Evolutionary conservation across 164 flowering plant genomes (phyloP), one percentile per base, ranked within the genome.

Genomic region (Akebia trifoliata): DNA sequence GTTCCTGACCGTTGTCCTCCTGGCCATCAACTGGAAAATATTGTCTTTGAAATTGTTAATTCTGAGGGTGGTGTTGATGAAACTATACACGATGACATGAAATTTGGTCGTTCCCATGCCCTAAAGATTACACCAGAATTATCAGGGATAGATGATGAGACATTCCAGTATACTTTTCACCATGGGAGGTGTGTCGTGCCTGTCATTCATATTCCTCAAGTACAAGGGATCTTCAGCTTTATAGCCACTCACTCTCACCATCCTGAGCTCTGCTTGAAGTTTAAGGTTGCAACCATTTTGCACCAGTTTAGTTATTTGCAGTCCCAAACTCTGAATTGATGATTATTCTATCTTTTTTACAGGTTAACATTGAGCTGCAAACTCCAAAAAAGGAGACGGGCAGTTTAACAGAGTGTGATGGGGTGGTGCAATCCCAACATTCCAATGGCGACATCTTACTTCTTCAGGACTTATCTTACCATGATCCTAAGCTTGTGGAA

Each of bases 141-240:
- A 12, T 32, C 56, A 4, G 53, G 18, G 17, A 18, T 49, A 14
- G 69, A 69, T 40, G 70, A 69, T 45, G n/a, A n/a, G n/a, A 60
- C 68, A 8, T 50, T 65, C 37, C 66, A 51, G 35, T 84, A 76
- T 54, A 63, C 65, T 58, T 87, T 87, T 64, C 43, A 54, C 38
- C 64, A 65, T 51, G 95, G 95, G 18, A 66, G 72, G 40, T 87
- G 95, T 63, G 63, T 21, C 42, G 64, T 87, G 54, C 80, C 81
- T 50, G 17, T 62, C n/a, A 67, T 87, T 69, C 45, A 62, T 22
- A 62, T 83, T 31, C 89, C 90, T 53, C 45, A 20, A 12, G 68
- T 34, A 45, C 73, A 69, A 56, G 85, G 85, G 42, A n/a, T 15
- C 15, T 74, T 75, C 64, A 50, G 50, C 60, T 68, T 84, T 61